Base-by-base conservation (phyloP, 208 protist species). In the Vickermania spadyakhi region DNA sequence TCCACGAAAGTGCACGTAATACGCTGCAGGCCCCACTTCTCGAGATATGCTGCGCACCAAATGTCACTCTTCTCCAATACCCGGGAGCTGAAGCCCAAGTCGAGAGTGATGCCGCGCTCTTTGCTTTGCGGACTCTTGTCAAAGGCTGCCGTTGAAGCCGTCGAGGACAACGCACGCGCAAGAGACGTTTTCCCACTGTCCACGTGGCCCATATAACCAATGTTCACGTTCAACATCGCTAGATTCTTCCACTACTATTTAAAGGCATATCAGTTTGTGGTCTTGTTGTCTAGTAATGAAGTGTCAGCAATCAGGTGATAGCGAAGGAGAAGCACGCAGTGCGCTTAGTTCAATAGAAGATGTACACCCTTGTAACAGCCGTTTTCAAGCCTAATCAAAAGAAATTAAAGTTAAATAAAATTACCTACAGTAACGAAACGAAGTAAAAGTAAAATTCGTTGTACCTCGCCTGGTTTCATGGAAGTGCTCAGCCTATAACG, bases 71-170 rank as follows among this genome's bases (percentile, higher is more conserved):
- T 53, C 1, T 62, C 52, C 25, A 85, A 22, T 22, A 73, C 56
- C 50, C 86, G 84, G 0, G 91, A 79, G 50, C 96, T 98, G 80
- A 99, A 99, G 28, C 98, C 98, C 1, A 99, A 79, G 68, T 99
- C 98, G 2, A 99, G 72, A 13, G 98, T 99, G 66, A 99, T 99
- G 28, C 97, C 97, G 36, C 97, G 75, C 27, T 93, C 81, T 62
- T 96, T 77, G 71, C 91, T 97, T 66, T 98, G 93, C n/a, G 96
- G 97, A 62, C 87, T 90, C 72, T 99, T 99, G 79, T 99, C 98
- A 60, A 99, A 97, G 5, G 94, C 79, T 0, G 96, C 96, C 1
- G 98, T 99, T 0, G 96, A 98, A 4, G 89, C 72, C 2, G 82
- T 77, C 0, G 75, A 81, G 25, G 89, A 97, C 3, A 99, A 78